Percentiles rank a stretch among this genome's conserved stretches.
Conservation (phyloP, 2,329 filamentous ascomycete genomes). For the Fusarium pseudonygamai region DNA sequence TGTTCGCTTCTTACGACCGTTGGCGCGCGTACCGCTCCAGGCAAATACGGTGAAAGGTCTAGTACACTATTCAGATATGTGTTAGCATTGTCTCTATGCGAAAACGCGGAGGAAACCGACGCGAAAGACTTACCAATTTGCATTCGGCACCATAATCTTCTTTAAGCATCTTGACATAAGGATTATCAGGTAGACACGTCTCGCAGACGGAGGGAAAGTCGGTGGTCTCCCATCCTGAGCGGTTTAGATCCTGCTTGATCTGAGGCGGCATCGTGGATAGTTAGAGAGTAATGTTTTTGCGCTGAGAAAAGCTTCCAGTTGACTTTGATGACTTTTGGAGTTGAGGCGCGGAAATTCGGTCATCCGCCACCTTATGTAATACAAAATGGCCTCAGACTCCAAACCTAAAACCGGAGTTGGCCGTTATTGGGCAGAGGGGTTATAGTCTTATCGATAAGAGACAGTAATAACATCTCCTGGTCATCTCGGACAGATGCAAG, state of each 20-base stretch:
- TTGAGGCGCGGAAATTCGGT: conserved; percentile 41
- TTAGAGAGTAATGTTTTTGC: conserved; percentile 33
- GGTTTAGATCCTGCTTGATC: conserved; percentile 95
- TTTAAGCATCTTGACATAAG: conserved; percentile 99
- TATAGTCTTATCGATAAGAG: conserved; percentile 43
- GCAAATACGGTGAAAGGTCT: conserved; percentile 95
- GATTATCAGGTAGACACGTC: conserved; percentile 93
- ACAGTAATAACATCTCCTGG: neutral
- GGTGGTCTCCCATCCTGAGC: conserved; percentile 94
- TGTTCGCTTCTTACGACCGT: conserved; percentile 88
- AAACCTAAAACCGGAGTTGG: conserved; percentile 15
- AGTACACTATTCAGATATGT: conserved; percentile 68
- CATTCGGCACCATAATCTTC: conserved; percentile 92
- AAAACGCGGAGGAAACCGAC: neutral
- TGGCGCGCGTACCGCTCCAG: conserved; percentile 92
- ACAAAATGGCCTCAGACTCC: conserved; percentile 12
- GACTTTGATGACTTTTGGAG: conserved; percentile 39
- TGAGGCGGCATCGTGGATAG: conserved; percentile 76
- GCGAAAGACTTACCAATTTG: conserved; percentile 62
- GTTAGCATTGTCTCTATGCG: neutral
- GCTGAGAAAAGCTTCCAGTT: conserved; percentile 18
- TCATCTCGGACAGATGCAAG: neutral
- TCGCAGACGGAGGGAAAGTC: conserved; percentile 92
- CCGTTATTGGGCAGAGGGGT: conserved; percentile 24
- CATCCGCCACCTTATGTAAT: conserved; percentile 43